Percentiles rank a stretch among this genome's conserved stretches.
Evolutionary conservation across 106 monocot genomes (phyloP).

Genomic region (Xerophyta viscosa): DNA sequence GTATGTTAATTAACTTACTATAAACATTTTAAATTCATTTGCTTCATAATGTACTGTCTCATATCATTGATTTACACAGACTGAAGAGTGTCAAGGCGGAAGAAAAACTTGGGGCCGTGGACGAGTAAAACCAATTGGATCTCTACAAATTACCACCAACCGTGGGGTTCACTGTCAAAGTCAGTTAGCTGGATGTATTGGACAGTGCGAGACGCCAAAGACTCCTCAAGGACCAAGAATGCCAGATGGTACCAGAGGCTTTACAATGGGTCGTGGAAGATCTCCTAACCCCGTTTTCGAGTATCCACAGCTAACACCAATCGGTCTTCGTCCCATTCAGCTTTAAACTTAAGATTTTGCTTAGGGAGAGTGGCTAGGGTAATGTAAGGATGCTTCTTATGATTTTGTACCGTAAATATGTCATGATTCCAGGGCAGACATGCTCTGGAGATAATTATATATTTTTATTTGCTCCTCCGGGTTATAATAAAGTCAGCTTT

Average conservation of each 20-base stretch:
- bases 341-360: constrained; percentile 13
- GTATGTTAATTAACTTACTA: constrained; percentile 5
- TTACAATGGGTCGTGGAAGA: constrained; percentile 80
- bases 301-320: not conserved
- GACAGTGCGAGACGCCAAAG: constrained; percentile 5
- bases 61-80: constrained; percentile 7
- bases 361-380: too few relatives aligned
- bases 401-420: too few relatives aligned
- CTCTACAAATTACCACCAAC: constrained; percentile 12
- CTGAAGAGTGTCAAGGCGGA: constrained; percentile 20
- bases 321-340: constrained; percentile 8
- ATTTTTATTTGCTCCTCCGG: too few relatives aligned
- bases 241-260: constrained; percentile 83
- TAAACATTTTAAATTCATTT: too few relatives aligned
- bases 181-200: constrained; percentile 8
- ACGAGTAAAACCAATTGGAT: constrained; percentile 17
- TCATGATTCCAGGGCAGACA: too few relatives aligned
- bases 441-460: too few relatives aligned
- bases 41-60: too few relatives aligned
- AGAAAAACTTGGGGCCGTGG: constrained; percentile 27
- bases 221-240: constrained; percentile 41
- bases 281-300: constrained; percentile 11
- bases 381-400: too few relatives aligned
- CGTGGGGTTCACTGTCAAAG: constrained; percentile 26
- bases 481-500: too few relatives aligned